phyloP scores from a whole-genome alignment of 1,139 yeast genomes.

The Magnusiomyces ingens region DNA sequence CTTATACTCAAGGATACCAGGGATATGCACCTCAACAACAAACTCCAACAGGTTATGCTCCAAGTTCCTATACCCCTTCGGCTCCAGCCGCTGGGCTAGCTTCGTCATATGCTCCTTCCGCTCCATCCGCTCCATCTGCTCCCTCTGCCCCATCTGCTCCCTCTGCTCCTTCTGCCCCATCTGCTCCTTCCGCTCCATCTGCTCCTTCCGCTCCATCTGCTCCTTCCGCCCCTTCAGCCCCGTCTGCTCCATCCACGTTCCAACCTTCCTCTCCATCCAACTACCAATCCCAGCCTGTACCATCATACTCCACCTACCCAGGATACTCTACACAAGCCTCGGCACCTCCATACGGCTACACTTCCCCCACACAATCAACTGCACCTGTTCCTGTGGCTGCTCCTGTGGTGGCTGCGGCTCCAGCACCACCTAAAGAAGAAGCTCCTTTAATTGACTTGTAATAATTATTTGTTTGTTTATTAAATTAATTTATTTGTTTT shows the following conservation, averaged over 20 bases:
- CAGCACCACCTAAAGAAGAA: constrained; percentile 21
- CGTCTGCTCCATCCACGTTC: constrained; percentile 12
- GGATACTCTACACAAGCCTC: constrained; percentile 11
- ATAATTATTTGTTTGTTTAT: constrained; percentile 2
- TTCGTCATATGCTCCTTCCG: constrained; percentile 2
- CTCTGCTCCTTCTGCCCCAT: constrained; percentile 6
- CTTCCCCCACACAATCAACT: constrained; percentile 7
- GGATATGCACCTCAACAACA: neutral
- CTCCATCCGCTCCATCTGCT: constrained; percentile 10
- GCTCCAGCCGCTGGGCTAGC: constrained; percentile 6
- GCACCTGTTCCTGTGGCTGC: constrained; percentile 10
- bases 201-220: constrained; percentile 8
- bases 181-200: constrained; percentile 6
- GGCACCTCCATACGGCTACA: constrained; percentile 4
- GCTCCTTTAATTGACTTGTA: constrained; percentile 29
- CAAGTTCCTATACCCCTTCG: constrained; percentile 5
- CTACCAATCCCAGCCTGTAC: neutral
- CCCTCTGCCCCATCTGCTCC: constrained; percentile 7
- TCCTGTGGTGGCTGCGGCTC: constrained; percentile 7
- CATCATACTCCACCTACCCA: constrained; percentile 10
- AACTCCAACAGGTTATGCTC: neutral
- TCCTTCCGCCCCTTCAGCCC: constrained; percentile 7
- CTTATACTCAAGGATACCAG: constrained; percentile 1
- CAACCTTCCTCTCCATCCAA: constrained; percentile 7
- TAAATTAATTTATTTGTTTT: neutral